Evolutionary conservation across 305 asterid species (phyloP), one percentile per base, ranked within the genome.

Genomic region (Solanum hybrid): DNA sequence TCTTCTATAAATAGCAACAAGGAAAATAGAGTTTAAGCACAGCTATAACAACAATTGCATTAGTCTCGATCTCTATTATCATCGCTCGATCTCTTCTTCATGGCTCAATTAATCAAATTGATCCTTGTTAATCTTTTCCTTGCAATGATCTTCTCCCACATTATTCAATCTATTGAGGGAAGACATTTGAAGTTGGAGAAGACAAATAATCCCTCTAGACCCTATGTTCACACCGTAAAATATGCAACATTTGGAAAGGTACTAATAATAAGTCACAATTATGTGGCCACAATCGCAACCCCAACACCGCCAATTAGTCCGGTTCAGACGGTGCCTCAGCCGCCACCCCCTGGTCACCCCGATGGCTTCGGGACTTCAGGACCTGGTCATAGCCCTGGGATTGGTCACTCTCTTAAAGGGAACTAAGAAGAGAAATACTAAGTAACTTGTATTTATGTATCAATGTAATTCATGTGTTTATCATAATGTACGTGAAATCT

Each of bases 1-100:
- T n/a, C 31, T 74, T 89, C 93, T 95, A 95, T 95, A 96, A 93
- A 94, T 94, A 92, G 92, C 91, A 33, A 10, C 7, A 90, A 20
- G 89, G 75, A 22, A 14, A 39, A 75, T 61, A 77, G 89, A 39
- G 73, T 77, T 75, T 42, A 89, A 91, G 75, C 93, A 93, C 91
- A 90, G 92, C 31, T 18, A 51, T 51, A 51, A 16, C 51, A 81
- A 37, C 9, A 40, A 18, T 46, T 46, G 61, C 61, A 57, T 57
- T 57, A 51, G 11, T 9, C 84, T 75, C 33, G 33, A 31, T 31
- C 26, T 31, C 80, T 75, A 37, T 80, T 57, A 57, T 42, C 61
- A 42, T 42, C 61, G 5, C 61, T 42, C 3, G 61, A 42, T 42
- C 61, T 6, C 24, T 64, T 71, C 18, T 85, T 78, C 35, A 94